A percentile compares a stretch with the other conserved stretches of the same genome.
Evolutionary conservation across 805 yeast genomes (phyloP).

Genomic region (Kodamaea lidongshanica): DNA sequence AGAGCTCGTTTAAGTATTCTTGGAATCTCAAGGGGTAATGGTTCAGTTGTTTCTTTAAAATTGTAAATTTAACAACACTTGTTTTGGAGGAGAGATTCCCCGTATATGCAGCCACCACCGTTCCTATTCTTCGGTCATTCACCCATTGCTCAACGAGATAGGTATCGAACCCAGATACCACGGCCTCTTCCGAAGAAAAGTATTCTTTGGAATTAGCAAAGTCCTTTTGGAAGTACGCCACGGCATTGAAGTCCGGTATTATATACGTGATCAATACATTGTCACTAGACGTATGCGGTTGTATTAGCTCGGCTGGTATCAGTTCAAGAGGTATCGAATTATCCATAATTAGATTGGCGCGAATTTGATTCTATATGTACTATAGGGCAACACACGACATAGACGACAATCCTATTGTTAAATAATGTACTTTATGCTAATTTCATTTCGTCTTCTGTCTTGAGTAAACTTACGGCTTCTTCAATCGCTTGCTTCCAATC

Average conservation of each 20-base stretch:
- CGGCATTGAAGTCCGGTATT: constrained; percentile 55
- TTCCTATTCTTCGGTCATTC: constrained; percentile 57
- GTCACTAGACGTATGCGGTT: too few species aligned
- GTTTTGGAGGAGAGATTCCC: constrained; percentile 70
- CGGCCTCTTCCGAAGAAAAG: constrained; percentile 40
- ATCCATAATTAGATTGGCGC: too few species aligned
- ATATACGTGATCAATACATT: constrained; percentile 36
- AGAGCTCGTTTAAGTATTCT: constrained; percentile 59
- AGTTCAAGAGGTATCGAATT: too few species aligned
- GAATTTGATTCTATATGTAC: too few species aligned
- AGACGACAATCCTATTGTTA: too few species aligned
- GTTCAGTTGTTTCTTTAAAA: constrained; percentile 41
- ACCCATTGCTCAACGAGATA: constrained; percentile 97
- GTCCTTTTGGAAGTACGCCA: constrained; percentile 40
- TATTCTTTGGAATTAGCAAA: constrained; percentile 28
- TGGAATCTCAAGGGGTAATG: constrained; percentile 49
- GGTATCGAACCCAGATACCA: constrained; percentile 71
- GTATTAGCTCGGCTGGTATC: too few species aligned
- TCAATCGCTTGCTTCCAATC: too few species aligned
- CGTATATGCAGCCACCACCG: constrained; percentile 74
- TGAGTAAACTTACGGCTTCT: too few species aligned
- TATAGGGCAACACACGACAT: too few species aligned
- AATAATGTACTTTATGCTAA: too few species aligned
- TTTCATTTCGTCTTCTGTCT: too few species aligned
- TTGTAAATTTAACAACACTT: constrained; percentile 50